Percentiles rank a stretch among this genome's conserved stretches.
Conservation (phyloP, 768 basidiomycete species). For the Mycena metata region DNA sequence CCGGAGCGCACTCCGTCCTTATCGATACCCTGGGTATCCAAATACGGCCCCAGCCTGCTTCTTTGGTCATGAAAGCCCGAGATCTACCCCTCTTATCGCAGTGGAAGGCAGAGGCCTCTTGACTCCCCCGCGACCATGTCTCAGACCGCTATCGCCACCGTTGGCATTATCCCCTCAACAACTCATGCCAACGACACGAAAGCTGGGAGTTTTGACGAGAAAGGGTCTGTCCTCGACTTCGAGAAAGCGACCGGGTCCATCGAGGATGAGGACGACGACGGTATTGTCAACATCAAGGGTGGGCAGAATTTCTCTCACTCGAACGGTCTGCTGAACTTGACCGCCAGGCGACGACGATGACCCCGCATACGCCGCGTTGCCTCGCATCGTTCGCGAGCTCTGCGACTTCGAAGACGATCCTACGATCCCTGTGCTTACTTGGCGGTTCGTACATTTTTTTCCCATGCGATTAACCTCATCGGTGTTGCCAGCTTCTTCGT, state of each 20-base stretch:
- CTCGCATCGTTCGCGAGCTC: slow-evolving; percentile 43
- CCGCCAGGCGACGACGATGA: slow-evolving; percentile 41
- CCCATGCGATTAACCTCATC: not conserved
- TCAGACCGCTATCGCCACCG: no score
- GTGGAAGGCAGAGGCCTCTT: no score
- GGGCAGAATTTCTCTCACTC: not conserved
- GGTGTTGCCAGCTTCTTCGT: slow-evolving; percentile 38
- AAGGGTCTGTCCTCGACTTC: slow-evolving; percentile 20
- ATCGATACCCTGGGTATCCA: no score
- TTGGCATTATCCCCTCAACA: no score
- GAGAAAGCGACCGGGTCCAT: slow-evolving; percentile 28
- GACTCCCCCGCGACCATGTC: no score
- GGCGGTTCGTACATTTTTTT: slow-evolving; percentile 34
- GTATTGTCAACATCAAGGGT: slow-evolving; percentile 37
- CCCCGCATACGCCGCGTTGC: slow-evolving; percentile 40
- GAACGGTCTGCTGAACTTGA: not conserved
- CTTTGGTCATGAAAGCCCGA: no score
- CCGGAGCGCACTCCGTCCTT: no score
- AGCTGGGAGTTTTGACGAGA: slow-evolving; percentile 30
- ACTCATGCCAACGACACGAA: slow-evolving; percentile 29
- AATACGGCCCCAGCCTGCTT: no score
- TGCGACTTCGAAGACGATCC: slow-evolving; percentile 44
- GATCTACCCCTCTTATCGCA: no score
- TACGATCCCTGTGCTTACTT: slow-evolving; percentile 42
- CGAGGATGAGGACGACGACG: slow-evolving; percentile 25